phyloP scores from a whole-genome alignment of 495 filamentous ascomycete genomes.

The Penicillium paxilli region DNA sequence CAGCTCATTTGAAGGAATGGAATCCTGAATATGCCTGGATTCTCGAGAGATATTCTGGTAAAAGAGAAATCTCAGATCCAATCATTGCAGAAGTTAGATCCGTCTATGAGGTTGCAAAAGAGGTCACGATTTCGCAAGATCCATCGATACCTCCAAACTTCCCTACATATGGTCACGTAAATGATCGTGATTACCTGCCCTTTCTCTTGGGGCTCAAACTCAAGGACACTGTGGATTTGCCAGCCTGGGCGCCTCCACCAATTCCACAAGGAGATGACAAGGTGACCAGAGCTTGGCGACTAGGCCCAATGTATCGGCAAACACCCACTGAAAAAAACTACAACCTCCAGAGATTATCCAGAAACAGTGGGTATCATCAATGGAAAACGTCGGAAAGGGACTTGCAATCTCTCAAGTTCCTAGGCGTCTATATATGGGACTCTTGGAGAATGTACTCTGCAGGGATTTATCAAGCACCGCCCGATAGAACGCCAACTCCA shows the following conservation, averaged over 20 bases:
- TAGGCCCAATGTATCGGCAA: not conserved
- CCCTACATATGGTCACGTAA: too few relatives aligned
- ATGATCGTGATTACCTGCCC: not conserved
- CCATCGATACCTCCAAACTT: not conserved
- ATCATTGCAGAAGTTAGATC: not conserved
- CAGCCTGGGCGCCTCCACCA: not conserved
- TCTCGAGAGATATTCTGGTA: not conserved
- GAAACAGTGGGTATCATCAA: not conserved
- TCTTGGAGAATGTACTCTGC: not conserved
- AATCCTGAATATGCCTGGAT: not conserved
- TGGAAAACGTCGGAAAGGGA: not conserved
- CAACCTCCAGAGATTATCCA: not conserved
- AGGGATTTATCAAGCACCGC: not conserved
- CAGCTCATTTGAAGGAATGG: not conserved
- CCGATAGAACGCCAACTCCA: not conserved
- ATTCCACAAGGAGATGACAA: not conserved
- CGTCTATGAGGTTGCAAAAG: not conserved
- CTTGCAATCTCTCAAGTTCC: not conserved
- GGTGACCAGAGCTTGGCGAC: not conserved
- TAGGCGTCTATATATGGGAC: not conserved
- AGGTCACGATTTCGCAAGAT: not conserved
- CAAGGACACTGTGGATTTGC: not conserved
- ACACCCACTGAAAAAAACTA: not conserved
- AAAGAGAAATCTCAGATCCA: not conserved
- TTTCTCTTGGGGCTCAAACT: not conserved